Base-by-base conservation (phyloP, 2,329 filamentous ascomycete genomes). In the Aspergillus candidus region DNA sequence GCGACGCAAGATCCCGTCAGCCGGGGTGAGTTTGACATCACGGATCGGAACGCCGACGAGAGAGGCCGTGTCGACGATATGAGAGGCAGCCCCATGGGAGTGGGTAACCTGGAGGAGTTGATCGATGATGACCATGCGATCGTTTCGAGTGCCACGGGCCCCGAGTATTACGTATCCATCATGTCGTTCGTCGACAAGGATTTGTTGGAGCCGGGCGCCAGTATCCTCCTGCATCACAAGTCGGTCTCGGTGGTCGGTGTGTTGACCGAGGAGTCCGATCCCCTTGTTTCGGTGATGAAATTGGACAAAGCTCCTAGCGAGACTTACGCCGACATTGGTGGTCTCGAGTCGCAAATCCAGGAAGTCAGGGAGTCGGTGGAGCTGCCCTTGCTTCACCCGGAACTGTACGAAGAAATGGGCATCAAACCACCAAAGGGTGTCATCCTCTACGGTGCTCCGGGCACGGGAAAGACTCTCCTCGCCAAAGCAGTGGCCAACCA, bases 181-280 rank as follows among this genome's bases (percentile, higher is more conserved):
- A 97, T 97, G 93, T 96, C 91, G 43, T 98, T 98, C 61, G 93
- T 98, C 54, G 93, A 98, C 76, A 98, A 98, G 72, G 93, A 98
- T 62, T 80, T 98, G 4, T 78, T 98, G 35, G 93, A 98, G 70
- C 93, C 93, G 1, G 94, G 94, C 49, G 89, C 93, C 13, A 96
- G 89, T 59, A 93, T 98, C 38, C 75, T 98, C 38, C 75, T 98
- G 47, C 93, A 98, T 63, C 93, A 98, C 71, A 98, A 98, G 75
- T 94, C 87, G 41, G 91, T 97, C 40, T 96, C 91, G 34, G 94
- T 98, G 35, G 93, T 98, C 27, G 93, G 94, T 68, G 93, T 98
- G 14, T 74, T 98, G 58, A 97, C 91, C 2, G 93, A 98, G 58
- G 93, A 98, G 62, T 83, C 93, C 13, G 93, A 98, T 67, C 93